phyloP scores from a whole-genome alignment of 805 yeast species.

The Ogataea paradorogensis region DNA sequence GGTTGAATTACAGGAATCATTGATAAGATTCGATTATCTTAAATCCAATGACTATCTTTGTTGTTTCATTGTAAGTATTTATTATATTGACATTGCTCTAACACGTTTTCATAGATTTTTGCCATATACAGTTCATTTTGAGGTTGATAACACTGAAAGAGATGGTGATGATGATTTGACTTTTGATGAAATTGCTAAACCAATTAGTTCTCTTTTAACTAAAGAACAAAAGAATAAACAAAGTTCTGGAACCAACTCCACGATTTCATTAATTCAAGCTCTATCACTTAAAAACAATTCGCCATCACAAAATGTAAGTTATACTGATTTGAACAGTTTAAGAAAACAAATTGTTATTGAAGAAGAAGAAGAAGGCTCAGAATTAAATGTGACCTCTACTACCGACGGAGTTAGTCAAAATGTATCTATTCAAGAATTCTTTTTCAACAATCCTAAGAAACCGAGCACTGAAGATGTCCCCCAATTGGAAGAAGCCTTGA shows the following conservation, averaged over 20 bases:
- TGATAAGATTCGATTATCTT: neutral
- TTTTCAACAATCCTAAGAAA: conserved; percentile 36
- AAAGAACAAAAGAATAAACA: conserved; percentile 11
- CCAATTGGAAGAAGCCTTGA: conserved; percentile 10
- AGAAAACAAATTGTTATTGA: conserved; percentile 5
- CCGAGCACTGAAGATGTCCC: conserved; percentile 12
- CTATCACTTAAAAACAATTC: conserved; percentile 17
- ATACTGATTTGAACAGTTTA: conserved; percentile 8
- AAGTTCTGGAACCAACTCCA: conserved; percentile 11
- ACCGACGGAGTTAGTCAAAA: conserved; percentile 14
- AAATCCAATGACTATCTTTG: conserved; percentile 57
- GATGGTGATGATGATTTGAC: conserved; percentile 14
- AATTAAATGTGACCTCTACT: conserved; percentile 13
- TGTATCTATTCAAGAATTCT: conserved; percentile 54
- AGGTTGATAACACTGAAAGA: conserved; percentile 32
- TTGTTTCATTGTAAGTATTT: conserved; percentile 62
- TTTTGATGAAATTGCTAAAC: conserved; percentile 28
- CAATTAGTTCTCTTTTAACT: conserved; percentile 17
- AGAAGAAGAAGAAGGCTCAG: conserved; percentile 15
- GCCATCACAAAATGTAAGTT: conserved; percentile 6
- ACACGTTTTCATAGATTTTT: conserved; percentile 41
- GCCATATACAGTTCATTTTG: conserved; percentile 74
- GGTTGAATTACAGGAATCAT: too few species aligned
- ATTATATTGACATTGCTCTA: conserved; percentile 1
- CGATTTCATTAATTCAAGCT: conserved; percentile 28